Base-by-base conservation (phyloP, 148 eudicot genomes). In the Rheum nobile region DNA sequence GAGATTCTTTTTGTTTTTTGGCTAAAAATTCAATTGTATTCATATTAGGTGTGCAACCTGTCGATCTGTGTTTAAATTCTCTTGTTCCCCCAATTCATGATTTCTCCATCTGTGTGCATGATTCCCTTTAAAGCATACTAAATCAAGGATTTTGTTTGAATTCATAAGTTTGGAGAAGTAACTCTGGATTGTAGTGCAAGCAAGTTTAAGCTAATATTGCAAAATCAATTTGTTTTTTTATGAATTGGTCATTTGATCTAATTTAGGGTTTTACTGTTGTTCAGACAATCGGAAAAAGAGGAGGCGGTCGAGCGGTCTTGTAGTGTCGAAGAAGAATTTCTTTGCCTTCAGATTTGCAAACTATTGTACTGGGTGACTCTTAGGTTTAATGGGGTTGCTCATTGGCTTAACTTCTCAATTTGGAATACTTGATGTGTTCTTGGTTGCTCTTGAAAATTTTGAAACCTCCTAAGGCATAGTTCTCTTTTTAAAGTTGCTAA, bases 121-220 rank as follows among this genome's bases (percentile, higher is more conserved):
- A 47, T 88, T 95, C 72, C 92, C 96, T 31, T 75, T 95, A 29
- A 81, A 90, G 16, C 98, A 95, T 80, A 95, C 96, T 19, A 95
- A 88, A 95, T 95, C 71, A 83, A 91, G 31, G 98, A 95, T 72
- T 95, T 95, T 80, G 91, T 95, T 81, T 88, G 93, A 22, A 95
- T 95, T 38, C 96, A 87, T 76, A 90, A 88, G 84, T 63, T 84
- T 28, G 75, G 84, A 1, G 77, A 75, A 35, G 80, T 71, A 61
- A 24, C 72, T 8, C 81, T 84, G 72, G 82, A 79, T 70, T 57
- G 76, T 8, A 71, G 61, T 71, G 83, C 75, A 85, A 97, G 97
- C 88, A 85, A 48, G 73, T n/a, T 46, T 32, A 34, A 65, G 7
- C 22, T 65, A 34, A 61, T 32, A 1, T 5, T 32, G 21, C 32